These are phyloP conservation scores for Rhodotorula sphaerocarpa DNA, from an alignment of 768 basidiomycete species.

Conservation along the genomic window DNA sequence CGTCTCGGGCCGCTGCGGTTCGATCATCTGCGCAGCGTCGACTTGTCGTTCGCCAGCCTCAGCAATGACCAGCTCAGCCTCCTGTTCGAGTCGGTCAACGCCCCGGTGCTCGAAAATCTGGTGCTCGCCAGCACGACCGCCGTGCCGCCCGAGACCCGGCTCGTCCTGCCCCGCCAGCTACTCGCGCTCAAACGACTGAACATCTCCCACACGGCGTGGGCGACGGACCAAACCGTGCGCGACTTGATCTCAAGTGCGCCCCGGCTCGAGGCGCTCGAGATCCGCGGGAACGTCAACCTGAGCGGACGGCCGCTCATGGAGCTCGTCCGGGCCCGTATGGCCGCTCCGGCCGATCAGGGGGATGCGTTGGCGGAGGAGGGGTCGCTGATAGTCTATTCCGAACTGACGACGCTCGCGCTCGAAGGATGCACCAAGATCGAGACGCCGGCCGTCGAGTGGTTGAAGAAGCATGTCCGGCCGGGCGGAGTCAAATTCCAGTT, in stretches of 20 bases:
- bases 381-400: background rate
- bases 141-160: background rate
- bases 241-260: background rate
- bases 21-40: background rate
- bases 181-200: background rate
- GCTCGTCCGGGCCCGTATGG: slow-evolving; percentile 13
- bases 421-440: slow-evolving; percentile 32
- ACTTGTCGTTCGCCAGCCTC: slow-evolving; percentile 19
- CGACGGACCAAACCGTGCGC: slow-evolving; percentile 18
- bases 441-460: slow-evolving; percentile 28
- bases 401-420: slow-evolving; percentile 7
- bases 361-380: no score
- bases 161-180: slow-evolving; percentile 11
- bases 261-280: slow-evolving; percentile 5
- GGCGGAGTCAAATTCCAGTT: slow-evolving; percentile 26
- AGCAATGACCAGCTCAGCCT: background rate
- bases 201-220: slow-evolving; percentile 21
- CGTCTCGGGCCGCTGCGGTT: slow-evolving; percentile 2
- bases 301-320: slow-evolving; percentile 30
- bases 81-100: slow-evolving; percentile 3
- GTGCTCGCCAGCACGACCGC: slow-evolving; percentile 15
- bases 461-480: slow-evolving; percentile 16
- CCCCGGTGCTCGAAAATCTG: slow-evolving; percentile 3
- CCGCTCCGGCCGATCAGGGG: background rate
- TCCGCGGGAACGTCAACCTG: slow-evolving; percentile 19